Conservation (phyloP, 352 stramenopile genomes). For the Pythium phragmiticola region DNA sequence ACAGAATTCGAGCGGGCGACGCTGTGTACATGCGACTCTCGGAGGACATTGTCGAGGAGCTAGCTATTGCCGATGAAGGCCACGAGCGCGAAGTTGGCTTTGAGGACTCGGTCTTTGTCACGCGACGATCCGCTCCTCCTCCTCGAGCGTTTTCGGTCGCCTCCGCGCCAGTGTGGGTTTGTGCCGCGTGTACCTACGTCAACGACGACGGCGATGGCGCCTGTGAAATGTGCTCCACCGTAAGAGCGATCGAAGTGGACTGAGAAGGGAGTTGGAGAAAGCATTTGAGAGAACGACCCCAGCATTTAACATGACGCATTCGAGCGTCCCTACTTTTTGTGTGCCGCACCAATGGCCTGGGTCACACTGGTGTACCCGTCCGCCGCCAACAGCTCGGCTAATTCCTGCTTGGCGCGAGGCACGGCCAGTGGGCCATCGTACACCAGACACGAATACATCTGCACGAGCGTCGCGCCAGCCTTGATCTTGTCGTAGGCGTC, state of each 20-base stretch:
- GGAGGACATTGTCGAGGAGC: conserved; percentile 58
- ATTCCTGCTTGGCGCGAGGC: conserved; percentile 85
- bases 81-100: conserved; percentile 74
- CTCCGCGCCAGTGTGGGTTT: conserved; percentile 58
- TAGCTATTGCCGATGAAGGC: conserved; percentile 45
- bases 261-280: conserved; percentile 13
- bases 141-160: background rate
- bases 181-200: conserved; percentile 67
- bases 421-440: conserved; percentile 90
- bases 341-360: conserved; percentile 84
- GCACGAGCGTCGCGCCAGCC: conserved; percentile 93
- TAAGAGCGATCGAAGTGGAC: conserved; percentile 41
- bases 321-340: conserved; percentile 36
- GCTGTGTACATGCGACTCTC: conserved; percentile 71
- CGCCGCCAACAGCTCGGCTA: conserved; percentile 71
- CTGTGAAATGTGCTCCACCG: conserved; percentile 73
- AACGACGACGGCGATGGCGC: conserved; percentile 54
- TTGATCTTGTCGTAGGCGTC: conserved; percentile 98
- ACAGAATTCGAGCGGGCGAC: conserved; percentile 72
- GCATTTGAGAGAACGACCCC: background rate
- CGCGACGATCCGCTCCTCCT: conserved; percentile 1
- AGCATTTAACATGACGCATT: background rate
- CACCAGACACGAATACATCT: conserved; percentile 94
- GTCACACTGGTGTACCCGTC: conserved; percentile 84
- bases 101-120: conserved; percentile 65